Evolutionary conservation across 75 land plant genomes (phyloP), one percentile per base, ranked within the genome.

Genomic region (Pinus tabuliformis): DNA sequence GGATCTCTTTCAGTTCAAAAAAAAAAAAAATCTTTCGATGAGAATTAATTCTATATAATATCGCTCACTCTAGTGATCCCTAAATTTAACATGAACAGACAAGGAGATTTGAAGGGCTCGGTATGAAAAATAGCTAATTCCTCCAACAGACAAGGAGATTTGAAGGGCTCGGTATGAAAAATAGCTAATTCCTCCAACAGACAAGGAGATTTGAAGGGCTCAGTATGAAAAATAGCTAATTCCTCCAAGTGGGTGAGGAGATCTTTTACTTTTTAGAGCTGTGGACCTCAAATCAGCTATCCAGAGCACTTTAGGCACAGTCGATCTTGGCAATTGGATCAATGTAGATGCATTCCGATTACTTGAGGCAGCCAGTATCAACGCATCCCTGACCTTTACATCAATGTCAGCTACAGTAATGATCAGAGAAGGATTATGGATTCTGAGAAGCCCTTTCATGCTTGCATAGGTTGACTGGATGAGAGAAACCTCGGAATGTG

Each of bases 371-470:
- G 96, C 99, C 86, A 95, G 83, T 26, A 84, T 85, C 33, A 97
- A 59, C 8, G 92, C 98, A 30, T 91, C 89, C 76, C 83, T 86
- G 16, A 97, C 92, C 66, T 76, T 76, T 6, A 83, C 28, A 73
- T 86, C 91, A 63, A 92, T 77, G 37, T 91, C 92, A 56, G 83
- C 70, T 4, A 95, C 90, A 0, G 94, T 80, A 70, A 97, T 83
- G 57, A 97, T 75, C 72, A 95, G 80, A 22, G 96, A 85, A 11
- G 99, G 99, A n/a, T 89, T 87, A 76, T 97, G 99, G 14, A 95
- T 95, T 71, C 82, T 86, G 33, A 97, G 80, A 68, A 97, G 77
- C 24, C 99, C 98, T 61, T 87, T 92, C 92, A 97, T 90, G 83
- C 91, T 85, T 1, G 92, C 78, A 79, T 87, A 89, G 17, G 95